Conservation (phyloP, 2,329 filamentous ascomycete species). For the Pleurostoma richardsiae region DNA sequence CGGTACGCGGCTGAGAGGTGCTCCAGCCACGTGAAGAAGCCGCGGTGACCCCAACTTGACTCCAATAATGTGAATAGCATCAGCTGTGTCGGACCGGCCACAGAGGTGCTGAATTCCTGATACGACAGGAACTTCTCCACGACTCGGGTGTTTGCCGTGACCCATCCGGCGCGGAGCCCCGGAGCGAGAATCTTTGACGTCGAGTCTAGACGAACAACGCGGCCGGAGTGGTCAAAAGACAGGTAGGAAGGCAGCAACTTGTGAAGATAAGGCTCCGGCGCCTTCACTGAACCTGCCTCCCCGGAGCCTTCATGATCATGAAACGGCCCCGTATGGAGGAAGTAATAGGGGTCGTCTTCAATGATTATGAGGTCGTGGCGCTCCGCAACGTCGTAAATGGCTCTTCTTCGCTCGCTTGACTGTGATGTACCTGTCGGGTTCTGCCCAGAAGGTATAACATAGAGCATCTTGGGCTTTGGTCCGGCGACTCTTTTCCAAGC, state of each 20-base stretch:
- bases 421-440: constrained; percentile 74
- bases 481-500: constrained; percentile 60
- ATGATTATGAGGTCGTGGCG: constrained; percentile 68
- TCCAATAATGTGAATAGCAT: constrained; percentile 23
- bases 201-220: constrained; percentile 23
- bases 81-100: constrained; percentile 20
- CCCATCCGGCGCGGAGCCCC: constrained; percentile 22
- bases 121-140: constrained; percentile 18
- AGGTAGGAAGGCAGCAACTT: constrained; percentile 20
- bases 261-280: constrained; percentile 9
- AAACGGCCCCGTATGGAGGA: constrained; percentile 52
- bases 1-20: constrained; percentile 16
- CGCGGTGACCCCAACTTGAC: constrained; percentile 21
- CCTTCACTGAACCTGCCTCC: background rate
- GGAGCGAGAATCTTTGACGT: constrained; percentile 24
- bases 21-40: constrained; percentile 20
- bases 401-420: constrained; percentile 48
- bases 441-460: constrained; percentile 69
- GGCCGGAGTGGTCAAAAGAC: constrained; percentile 22
- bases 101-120: constrained; percentile 14
- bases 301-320: too few relatives aligned
- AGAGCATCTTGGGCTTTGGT: constrained; percentile 62
- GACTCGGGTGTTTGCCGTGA: constrained; percentile 18
- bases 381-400: constrained; percentile 61
- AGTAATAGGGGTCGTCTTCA: constrained; percentile 74